Conservation (phyloP, 108 stramenopile genomes). For the Schizochytrium sp. region DNA sequence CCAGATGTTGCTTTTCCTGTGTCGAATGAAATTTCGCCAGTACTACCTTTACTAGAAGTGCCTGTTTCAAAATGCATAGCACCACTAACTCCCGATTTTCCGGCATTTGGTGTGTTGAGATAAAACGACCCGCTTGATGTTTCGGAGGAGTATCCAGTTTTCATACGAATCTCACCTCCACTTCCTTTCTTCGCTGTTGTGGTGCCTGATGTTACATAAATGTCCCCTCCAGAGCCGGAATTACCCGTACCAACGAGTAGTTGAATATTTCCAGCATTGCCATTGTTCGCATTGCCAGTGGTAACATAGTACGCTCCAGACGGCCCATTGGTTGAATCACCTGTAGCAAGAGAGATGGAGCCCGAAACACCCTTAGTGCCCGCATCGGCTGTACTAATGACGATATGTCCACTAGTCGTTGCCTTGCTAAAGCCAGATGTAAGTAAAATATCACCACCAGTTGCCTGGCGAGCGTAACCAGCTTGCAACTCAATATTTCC, state of each 20-base stretch:
- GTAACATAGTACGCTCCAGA: conserved; percentile 26
- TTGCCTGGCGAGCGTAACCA: conserved; percentile 62
- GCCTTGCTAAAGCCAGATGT: neutral
- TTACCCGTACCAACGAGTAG: conserved; percentile 25
- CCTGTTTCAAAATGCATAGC: neutral
- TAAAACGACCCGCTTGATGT: neutral
- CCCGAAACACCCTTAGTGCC: conserved; percentile 33
- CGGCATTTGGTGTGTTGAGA: conserved; percentile 12
- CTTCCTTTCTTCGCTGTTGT: conserved; percentile 23
- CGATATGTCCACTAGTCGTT: conserved; percentile 26
- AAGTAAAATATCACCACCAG: conserved; percentile 48
- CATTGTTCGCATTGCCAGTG: conserved; percentile 31
- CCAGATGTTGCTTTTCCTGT: conserved; percentile 4
- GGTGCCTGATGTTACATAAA: neutral
- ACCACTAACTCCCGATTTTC: neutral
- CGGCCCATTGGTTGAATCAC: neutral
- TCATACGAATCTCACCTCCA: conserved; percentile 35
- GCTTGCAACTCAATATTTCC: conserved; percentile 6
- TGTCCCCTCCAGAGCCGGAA: neutral
- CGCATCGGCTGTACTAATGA: neutral
- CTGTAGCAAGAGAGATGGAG: conserved; percentile 42
- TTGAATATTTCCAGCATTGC: conserved; percentile 42
- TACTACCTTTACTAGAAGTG: neutral
- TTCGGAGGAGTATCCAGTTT: neutral
- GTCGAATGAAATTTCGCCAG: neutral